These are phyloP conservation scores for Calendula officinalis DNA, from an alignment of 129 eudicot genomes.

Conservation along the genomic window DNA sequence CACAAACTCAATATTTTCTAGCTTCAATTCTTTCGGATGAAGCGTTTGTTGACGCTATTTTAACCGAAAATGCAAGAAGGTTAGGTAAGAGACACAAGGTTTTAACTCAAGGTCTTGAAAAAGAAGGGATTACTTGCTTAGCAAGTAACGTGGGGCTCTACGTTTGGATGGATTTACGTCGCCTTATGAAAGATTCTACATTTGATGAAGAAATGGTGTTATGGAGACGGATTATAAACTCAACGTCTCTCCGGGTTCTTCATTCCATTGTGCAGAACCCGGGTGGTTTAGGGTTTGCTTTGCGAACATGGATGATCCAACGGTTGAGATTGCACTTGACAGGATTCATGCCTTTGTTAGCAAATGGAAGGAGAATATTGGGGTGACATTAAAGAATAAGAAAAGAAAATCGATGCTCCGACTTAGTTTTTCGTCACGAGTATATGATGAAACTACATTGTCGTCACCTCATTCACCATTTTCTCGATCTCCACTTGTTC, in stretches of 20 bases:
- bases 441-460: conserved; percentile 32
- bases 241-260: conserved; percentile 83
- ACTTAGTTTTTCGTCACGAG: conserved; percentile 46
- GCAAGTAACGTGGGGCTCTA: conserved; percentile 72
- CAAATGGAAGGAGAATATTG: conserved; percentile 15
- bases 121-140: conserved; percentile 60
- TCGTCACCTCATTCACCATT: conserved; percentile 71
- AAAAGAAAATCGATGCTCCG: conserved; percentile 37
- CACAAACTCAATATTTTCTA: conserved; percentile 73
- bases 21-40: conserved; percentile 72
- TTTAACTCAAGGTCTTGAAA: conserved; percentile 49
- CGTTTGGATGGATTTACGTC: conserved; percentile 78
- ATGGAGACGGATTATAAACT: conserved; percentile 64
- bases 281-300: conserved; percentile 98
- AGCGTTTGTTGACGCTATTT: conserved; percentile 41
- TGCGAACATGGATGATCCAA: conserved; percentile 76
- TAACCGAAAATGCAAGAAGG: conserved; percentile 45
- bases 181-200: conserved; percentile 48
- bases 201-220: conserved; percentile 64
- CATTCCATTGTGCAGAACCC: conserved; percentile 71
- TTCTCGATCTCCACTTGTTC: conserved; percentile 59
- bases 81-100: conserved; percentile 40
- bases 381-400: conserved; percentile 17
- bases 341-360: conserved; percentile 54
- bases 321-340: conserved; percentile 49